Evolutionary conservation across 208 protist genomes (phyloP), one percentile per base, ranked within the genome.

Genomic region (Sergeia podlipaevii): DNA sequence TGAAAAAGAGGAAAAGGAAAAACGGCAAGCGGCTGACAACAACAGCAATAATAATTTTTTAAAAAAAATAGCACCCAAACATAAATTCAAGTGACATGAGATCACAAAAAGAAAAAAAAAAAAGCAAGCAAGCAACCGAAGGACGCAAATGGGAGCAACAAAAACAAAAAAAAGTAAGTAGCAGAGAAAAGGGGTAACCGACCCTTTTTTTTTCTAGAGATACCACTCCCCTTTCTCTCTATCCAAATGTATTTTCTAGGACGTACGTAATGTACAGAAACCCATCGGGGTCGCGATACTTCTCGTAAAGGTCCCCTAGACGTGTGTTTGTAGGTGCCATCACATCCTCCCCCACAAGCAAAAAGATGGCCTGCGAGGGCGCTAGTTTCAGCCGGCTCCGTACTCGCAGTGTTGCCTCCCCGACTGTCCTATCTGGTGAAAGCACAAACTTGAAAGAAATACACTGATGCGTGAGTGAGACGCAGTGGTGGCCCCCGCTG

Each of bases 201-300:
- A 37, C 33, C 33, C 8, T n/a, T n/a, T 37, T 37, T 8, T 15
- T n/a, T 15, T 37, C 33, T n/a, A 37, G 10, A 37, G 15, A 37
- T 3, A 4, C 20, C 46, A 2, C 27, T 51, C 15, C 24, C 32
- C 2, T n/a, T 20, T 5, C 8, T 20, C 48, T 29, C 32, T 33
- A 41, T 1, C 92, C 92, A 68, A 96, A 97, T 3, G 89, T 93
- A 57, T 84, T 95, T 42, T 96, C 92, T 43, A 94, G 70, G 34
- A 58, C 42, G 48, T 92, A 92, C 29, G 68, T 74, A 29, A 92
- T 43, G 53, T 92, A 92, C n/a, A 92, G 54, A 46, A 97, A 96
- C 6, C 93, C 94, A 51, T 97, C 94, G 13, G 67, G 47, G 53
- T 96, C 73, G 37, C 77, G 74, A 48, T 93, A 87, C 54, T 91